Conservation (phyloP, 768 basidiomycete genomes). For the Lactifluus piperatus region DNA sequence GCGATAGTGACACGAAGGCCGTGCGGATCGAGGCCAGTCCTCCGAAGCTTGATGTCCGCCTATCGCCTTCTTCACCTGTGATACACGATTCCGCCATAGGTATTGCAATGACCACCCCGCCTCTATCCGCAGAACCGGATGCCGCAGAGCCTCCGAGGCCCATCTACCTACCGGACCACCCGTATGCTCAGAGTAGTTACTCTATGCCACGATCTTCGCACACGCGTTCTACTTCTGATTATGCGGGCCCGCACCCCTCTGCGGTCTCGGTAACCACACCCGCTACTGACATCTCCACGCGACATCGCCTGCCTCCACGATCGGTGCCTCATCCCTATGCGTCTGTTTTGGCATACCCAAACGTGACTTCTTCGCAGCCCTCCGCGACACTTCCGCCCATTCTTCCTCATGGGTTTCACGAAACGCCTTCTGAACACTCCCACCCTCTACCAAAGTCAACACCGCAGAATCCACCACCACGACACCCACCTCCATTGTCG, state of each 20-base stretch:
- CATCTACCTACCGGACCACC: conserved; percentile 28
- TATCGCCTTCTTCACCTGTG: conserved; percentile 28
- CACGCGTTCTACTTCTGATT: conserved; percentile 25
- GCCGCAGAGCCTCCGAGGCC: conserved; percentile 18
- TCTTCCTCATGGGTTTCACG: not conserved
- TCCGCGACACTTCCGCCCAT: not conserved
- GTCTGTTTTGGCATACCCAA: not conserved
- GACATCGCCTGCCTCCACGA: conserved; percentile 32
- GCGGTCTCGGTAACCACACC: conserved; percentile 20
- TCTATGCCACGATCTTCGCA: conserved; percentile 17
- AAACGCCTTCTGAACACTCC: not conserved
- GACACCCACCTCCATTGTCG: not conserved
- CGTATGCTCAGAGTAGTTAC: conserved; percentile 28
- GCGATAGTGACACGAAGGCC: not conserved
- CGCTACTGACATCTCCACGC: conserved; percentile 25
- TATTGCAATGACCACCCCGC: conserved; percentile 36
- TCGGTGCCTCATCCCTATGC: conserved; percentile 18
- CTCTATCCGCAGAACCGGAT: conserved; percentile 22
- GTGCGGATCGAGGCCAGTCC: not conserved
- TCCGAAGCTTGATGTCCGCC: not conserved
- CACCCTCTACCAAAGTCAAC: not conserved
- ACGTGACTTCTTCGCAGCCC: not conserved
- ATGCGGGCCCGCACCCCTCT: conserved; percentile 36
- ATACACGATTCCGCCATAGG: conserved; percentile 28
- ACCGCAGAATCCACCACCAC: not conserved